A percentile compares a stretch with the other conserved stretches of the same genome.
These are phyloP conservation scores for Glaciozyma martinii DNA, from an alignment of 768 basidiomycete genomes.

Conservation along the genomic window DNA sequence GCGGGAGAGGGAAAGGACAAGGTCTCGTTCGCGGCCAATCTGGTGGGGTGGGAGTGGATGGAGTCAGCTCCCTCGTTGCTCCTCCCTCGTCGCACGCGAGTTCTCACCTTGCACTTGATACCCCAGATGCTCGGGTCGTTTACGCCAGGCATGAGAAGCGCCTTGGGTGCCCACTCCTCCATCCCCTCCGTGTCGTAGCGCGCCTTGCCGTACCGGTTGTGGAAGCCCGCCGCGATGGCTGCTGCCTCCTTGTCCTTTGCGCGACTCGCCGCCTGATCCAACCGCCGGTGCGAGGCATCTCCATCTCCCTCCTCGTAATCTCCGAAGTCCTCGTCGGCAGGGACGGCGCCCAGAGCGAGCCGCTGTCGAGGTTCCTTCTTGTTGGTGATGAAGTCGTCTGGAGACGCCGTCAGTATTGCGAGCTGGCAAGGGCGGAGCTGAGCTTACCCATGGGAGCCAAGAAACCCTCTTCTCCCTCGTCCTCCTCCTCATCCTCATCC, in stretches of 20 bases:
- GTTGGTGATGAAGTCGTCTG: constrained; percentile 44
- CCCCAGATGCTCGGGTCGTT: constrained; percentile 95
- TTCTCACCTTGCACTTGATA: constrained; percentile 76
- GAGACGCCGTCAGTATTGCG: background rate
- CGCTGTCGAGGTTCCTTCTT: constrained; percentile 44
- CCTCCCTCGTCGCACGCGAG: background rate
- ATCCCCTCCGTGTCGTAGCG: constrained; percentile 42
- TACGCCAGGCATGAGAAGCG: constrained; percentile 89
- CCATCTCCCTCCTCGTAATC: constrained; percentile 35
- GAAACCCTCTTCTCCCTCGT: constrained; percentile 47
- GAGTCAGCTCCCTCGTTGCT: background rate
- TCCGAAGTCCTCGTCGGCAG: constrained; percentile 66
- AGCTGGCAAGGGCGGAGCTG: background rate
- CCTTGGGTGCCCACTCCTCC: constrained; percentile 84
- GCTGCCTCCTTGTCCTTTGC: constrained; percentile 49
- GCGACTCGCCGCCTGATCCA: constrained; percentile 36
- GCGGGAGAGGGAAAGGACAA: constrained; percentile 88
- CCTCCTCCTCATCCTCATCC: constrained; percentile 91
- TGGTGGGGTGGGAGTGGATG: constrained; percentile 36
- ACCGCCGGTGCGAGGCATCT: constrained; percentile 36
- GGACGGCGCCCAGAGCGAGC: constrained; percentile 90
- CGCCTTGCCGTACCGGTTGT: constrained; percentile 61
- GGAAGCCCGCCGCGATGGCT: constrained; percentile 41
- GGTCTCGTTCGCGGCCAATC: constrained; percentile 85
- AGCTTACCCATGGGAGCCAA: constrained; percentile 36